phyloP scores from a whole-genome alignment of 495 filamentous ascomycete genomes.

The Penicillium argentinense region DNA sequence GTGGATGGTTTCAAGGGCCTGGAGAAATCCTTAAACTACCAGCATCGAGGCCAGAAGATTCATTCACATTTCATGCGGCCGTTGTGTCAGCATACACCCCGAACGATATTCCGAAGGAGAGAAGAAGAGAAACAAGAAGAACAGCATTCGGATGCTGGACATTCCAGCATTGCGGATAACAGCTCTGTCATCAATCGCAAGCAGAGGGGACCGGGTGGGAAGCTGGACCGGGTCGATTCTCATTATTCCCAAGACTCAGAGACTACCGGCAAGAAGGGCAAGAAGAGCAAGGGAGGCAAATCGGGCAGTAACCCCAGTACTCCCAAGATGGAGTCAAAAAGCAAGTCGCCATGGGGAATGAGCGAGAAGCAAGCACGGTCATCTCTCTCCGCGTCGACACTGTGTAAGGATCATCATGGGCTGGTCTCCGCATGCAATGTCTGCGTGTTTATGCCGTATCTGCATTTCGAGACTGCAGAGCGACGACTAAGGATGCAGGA shows the following conservation, averaged over 20 bases:
- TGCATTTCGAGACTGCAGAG: conserved; percentile 64
- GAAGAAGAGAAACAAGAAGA: conserved; percentile 42
- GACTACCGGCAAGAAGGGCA: conserved; percentile 32
- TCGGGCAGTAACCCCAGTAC: conserved; percentile 32
- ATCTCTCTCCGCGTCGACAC: conserved; percentile 14
- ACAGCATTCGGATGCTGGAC: conserved; percentile 20
- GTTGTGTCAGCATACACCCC: conserved; percentile 58
- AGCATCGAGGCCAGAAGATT: conserved; percentile 59
- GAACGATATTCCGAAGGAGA: conserved; percentile 33
- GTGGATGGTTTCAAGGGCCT: conserved; percentile 67
- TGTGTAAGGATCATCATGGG: conserved; percentile 31
- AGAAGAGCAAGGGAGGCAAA: conserved; percentile 41
- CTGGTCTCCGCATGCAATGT: conserved; percentile 43
- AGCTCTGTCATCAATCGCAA: conserved; percentile 21
- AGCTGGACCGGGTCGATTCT: conserved; percentile 29
- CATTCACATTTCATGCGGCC: conserved; percentile 71
- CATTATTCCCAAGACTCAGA: too few relatives aligned
- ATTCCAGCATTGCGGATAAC: conserved; percentile 5
- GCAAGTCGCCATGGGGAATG: conserved; percentile 24
- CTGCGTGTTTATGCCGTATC: conserved; percentile 67
- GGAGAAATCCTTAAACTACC: conserved; percentile 63
- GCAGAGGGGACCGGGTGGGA: conserved; percentile 27
- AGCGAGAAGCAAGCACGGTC: conserved; percentile 23
- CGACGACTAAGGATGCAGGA: conserved; percentile 58
- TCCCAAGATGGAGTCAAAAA: conserved; percentile 39